Evolutionary conservation across 2,329 filamentous ascomycete genomes (phyloP).

Genomic region (Claviceps cyperi): DNA sequence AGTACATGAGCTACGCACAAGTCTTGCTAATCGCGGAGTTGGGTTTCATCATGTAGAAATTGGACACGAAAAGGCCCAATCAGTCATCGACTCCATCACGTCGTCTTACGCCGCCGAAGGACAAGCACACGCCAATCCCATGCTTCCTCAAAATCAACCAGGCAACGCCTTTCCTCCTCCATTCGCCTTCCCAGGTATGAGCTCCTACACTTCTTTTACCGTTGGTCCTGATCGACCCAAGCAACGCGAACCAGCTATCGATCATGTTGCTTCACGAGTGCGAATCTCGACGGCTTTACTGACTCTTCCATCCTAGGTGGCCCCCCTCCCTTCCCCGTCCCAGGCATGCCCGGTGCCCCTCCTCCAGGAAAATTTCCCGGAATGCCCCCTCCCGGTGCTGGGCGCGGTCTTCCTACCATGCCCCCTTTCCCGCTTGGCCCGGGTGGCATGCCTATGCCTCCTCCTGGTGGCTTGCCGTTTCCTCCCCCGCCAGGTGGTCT

Average conservation of each 20-base stretch:
- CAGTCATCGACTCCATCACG: slow-evolving; percentile 95
- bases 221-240: slow-evolving; percentile 3
- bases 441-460: slow-evolving; percentile 10
- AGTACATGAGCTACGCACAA: no score
- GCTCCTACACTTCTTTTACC: slow-evolving; percentile 9
- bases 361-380: slow-evolving; percentile 26
- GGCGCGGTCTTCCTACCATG: slow-evolving; percentile 31
- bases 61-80: slow-evolving; percentile 95
- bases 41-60: slow-evolving; percentile 48
- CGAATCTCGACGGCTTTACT: slow-evolving; percentile 4
- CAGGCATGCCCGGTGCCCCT: slow-evolving; percentile 29
- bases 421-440: slow-evolving; percentile 28
- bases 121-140: slow-evolving; percentile 72
- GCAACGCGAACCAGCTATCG: no score
- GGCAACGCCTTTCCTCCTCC: slow-evolving; percentile 36
- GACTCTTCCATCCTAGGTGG: slow-evolving; percentile 15
- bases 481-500: slow-evolving; percentile 23
- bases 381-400: slow-evolving; percentile 29
- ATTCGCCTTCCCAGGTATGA: slow-evolving; percentile 48
- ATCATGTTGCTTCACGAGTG: background rate
- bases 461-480: slow-evolving; percentile 29
- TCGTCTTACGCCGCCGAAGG: slow-evolving; percentile 90
- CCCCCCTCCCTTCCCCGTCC: slow-evolving; percentile 50
- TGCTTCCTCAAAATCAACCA: slow-evolving; percentile 58
- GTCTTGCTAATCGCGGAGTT: background rate